Evolutionary conservation across 1,139 yeast species (phyloP).

Genomic region (Scheffersomyces titani): DNA sequence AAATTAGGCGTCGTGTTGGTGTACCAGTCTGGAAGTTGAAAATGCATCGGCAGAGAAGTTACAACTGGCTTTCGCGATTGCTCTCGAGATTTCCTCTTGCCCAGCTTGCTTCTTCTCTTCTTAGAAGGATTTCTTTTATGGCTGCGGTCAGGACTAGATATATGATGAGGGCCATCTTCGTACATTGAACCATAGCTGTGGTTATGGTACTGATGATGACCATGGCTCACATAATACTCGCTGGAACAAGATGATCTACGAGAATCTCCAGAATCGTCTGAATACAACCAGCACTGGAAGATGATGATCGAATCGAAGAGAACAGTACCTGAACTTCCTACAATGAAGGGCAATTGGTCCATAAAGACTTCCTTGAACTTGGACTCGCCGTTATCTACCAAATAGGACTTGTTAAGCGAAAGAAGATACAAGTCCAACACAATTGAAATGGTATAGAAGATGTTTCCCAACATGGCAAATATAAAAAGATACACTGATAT

Average conservation of each 20-base stretch:
- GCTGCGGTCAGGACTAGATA: neutral
- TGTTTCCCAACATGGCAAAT: conserved; percentile 40
- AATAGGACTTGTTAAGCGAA: conserved; percentile 1
- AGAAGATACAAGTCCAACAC: conserved; percentile 27
- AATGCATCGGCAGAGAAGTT: conserved; percentile 14
- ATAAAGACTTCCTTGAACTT: conserved; percentile 15
- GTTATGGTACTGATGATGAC: conserved; percentile 1
- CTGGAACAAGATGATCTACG: neutral
- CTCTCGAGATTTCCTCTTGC: neutral
- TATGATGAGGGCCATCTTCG: neutral
- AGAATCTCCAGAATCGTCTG: neutral
- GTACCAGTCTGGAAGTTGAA: conserved; percentile 45
- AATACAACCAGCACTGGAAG: conserved; percentile 33
- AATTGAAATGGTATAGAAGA: conserved; percentile 36
- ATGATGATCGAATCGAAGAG: conserved; percentile 35
- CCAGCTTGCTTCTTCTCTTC: neutral
- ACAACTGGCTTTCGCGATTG: neutral
- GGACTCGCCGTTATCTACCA: conserved; percentile 2
- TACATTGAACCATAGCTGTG: conserved; percentile 3
- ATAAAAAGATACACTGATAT: conserved; percentile 36
- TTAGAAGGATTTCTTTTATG: neutral
- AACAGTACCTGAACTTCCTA: conserved; percentile 41
- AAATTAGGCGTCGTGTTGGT: conserved; percentile 16
- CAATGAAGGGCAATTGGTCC: conserved; percentile 37
- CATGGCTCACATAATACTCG: neutral